Evolutionary conservation across 108 stramenopile genomes (phyloP).

Genomic region (Epithemia pelagica): DNA sequence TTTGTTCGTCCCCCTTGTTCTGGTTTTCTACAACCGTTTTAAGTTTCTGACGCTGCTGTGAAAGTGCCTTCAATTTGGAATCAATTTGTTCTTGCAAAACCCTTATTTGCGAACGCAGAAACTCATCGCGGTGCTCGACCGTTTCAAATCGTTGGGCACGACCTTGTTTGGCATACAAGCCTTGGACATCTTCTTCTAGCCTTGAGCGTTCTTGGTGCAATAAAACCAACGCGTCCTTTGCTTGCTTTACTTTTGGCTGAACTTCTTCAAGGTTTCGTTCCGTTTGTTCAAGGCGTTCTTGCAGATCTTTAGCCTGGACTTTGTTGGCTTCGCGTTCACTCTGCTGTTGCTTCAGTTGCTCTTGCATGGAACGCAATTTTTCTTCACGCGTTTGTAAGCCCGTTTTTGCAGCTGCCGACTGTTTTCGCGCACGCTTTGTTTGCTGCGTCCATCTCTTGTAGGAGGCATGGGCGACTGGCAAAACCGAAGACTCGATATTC

Average conservation of each 20-base stretch:
- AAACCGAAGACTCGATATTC: constrained; percentile 37
- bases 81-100: background rate
- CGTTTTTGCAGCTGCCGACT: constrained; percentile 51
- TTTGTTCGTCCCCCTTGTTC: constrained; percentile 30
- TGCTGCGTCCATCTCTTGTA: constrained; percentile 44
- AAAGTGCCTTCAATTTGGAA: constrained; percentile 55
- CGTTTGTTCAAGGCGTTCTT: constrained; percentile 25
- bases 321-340: constrained; percentile 33
- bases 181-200: constrained; percentile 55
- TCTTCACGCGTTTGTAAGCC: constrained; percentile 65
- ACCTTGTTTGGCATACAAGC: constrained; percentile 88
- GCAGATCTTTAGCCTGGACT: constrained; percentile 32
- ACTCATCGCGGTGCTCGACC: constrained; percentile 77
- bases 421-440: constrained; percentile 46
- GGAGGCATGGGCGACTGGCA: constrained; percentile 43
- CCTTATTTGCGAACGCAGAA: constrained; percentile 26
- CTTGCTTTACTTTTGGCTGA: constrained; percentile 63
- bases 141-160: constrained; percentile 81
- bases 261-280: constrained; percentile 45
- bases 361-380: constrained; percentile 38
- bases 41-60: constrained; percentile 58
- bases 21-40: constrained; percentile 39
- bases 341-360: constrained; percentile 45
- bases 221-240: constrained; percentile 28
- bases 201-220: constrained; percentile 60